These are phyloP conservation scores for Leccinum ponderosum DNA, from an alignment of 1,284 basidiomycete genomes.

Conservation along the genomic window DNA sequence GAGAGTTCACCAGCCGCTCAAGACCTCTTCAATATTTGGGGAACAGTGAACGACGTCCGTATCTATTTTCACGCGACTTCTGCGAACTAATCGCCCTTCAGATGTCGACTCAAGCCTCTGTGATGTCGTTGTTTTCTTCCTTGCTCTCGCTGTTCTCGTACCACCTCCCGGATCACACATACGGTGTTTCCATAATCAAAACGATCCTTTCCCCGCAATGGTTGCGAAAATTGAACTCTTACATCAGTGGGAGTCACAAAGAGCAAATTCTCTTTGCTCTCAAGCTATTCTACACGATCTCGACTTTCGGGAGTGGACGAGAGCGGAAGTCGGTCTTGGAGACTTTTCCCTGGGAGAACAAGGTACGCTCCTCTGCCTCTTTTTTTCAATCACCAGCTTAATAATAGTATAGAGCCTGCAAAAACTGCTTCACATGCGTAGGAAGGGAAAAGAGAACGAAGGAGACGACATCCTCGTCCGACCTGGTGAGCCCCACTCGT, in stretches of 20 bases:
- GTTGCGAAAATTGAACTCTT: conserved; percentile 55
- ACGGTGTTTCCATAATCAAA: conserved; percentile 61
- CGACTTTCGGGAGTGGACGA: conserved; percentile 60
- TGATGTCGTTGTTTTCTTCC: conserved; percentile 55
- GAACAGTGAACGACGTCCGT: conserved; percentile 48
- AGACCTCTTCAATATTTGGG: conserved; percentile 67
- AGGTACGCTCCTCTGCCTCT: conserved; percentile 42
- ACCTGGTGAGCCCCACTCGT: conserved; percentile 48
- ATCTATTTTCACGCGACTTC: conserved; percentile 5
- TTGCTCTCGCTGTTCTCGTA: conserved; percentile 59
- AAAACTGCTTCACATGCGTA: conserved; percentile 69
- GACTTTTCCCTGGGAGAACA: conserved; percentile 72
- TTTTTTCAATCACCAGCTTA: background rate
- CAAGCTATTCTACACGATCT: conserved; percentile 61
- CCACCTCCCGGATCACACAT: conserved; percentile 63
- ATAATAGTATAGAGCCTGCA: conserved; percentile 51
- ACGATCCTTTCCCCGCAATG: conserved; percentile 54
- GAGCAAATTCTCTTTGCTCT: conserved; percentile 65
- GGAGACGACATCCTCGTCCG: conserved; percentile 44
- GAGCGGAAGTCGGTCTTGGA: conserved; percentile 65
- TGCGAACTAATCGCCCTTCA: conserved; percentile 24
- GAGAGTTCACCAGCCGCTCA: conserved; percentile 52
- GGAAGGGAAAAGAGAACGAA: conserved; percentile 48
- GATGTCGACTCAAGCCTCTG: conserved; percentile 42
- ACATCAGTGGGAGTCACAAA: conserved; percentile 57